Conservation (phyloP, 2,329 filamentous ascomycete genomes). For the Fusarium brevicatenulatum region DNA sequence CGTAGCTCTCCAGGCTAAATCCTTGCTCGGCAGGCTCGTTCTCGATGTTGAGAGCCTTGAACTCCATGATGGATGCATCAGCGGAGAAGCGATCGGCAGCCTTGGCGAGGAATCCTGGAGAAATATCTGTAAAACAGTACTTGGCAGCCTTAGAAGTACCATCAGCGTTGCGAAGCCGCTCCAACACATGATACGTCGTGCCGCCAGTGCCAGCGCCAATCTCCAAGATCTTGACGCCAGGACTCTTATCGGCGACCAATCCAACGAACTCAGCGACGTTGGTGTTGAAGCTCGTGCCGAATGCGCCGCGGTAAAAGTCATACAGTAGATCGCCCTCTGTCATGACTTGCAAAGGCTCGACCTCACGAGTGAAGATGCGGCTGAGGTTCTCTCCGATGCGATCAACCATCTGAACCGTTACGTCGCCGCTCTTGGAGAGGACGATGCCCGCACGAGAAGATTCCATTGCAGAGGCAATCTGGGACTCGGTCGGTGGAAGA, state of each 20-base stretch:
- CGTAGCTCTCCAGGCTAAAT: neutral
- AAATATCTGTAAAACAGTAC: neutral
- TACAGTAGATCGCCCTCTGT: neutral
- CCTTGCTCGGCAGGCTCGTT: neutral
- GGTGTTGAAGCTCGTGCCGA: neutral
- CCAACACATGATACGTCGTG: neutral
- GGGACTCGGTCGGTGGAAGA: neutral
- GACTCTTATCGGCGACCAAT: neutral
- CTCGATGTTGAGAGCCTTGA: neutral
- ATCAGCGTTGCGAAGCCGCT: neutral
- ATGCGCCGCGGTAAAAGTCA: neutral
- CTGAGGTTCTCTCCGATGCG: neutral
- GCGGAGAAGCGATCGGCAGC: neutral
- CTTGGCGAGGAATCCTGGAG: neutral
- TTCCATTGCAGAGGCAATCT: neutral
- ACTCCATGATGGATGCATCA: neutral
- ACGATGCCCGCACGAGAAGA: neutral
- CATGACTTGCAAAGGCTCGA: neutral
- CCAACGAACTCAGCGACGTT: neutral
- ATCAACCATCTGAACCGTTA: neutral
- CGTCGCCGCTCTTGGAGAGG: neutral
- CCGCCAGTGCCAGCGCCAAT: neutral
- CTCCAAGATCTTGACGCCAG: neutral
- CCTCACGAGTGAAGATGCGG: neutral
- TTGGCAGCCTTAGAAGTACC: neutral